A percentile compares a stretch with the other conserved stretches of the same genome.
phyloP scores from a whole-genome alignment of 345 rosid species.

The Eucalyptus sideroxylon region DNA sequence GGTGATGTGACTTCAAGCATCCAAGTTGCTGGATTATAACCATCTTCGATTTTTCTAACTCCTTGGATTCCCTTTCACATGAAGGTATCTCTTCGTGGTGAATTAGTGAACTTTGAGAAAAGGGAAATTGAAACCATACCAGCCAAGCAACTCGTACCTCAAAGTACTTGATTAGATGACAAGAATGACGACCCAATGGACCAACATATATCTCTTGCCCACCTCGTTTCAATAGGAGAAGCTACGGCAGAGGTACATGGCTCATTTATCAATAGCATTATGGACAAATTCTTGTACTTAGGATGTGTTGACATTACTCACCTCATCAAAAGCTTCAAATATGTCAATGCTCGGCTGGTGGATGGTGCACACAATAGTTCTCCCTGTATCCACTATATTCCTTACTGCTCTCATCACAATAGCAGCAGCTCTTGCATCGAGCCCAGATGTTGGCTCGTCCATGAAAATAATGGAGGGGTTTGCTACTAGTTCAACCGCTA shows the following conservation, averaged over 20 bases:
- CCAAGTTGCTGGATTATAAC: constrained; percentile 50
- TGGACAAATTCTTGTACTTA: background rate
- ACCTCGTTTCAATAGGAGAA: constrained; percentile 31
- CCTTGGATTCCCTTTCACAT: constrained; percentile 15
- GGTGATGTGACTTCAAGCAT: constrained; percentile 33
- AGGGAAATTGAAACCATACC: background rate
- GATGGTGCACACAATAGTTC: constrained; percentile 92
- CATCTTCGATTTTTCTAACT: constrained; percentile 18
- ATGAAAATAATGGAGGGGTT: constrained; percentile 89
- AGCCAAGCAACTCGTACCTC: constrained; percentile 11
- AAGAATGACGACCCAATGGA: constrained; percentile 33
- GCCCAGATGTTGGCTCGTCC: constrained; percentile 98
- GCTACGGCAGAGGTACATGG: constrained; percentile 3
- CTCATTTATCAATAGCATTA: background rate
- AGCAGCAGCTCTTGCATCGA: constrained; percentile 97
- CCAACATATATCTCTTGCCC: constrained; percentile 43
- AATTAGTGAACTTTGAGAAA: background rate
- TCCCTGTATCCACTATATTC: constrained; percentile 83
- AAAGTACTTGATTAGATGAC: constrained; percentile 26
- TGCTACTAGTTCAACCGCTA: constrained; percentile 93
- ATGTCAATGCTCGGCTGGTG: constrained; percentile 95
- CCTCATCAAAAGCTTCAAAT: constrained; percentile 96
- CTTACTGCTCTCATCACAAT: constrained; percentile 89
- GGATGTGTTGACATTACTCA: background rate
- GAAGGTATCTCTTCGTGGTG: background rate